Percentiles rank a stretch among this genome's conserved stretches.
phyloP scores from a whole-genome alignment of 1,139 yeast species.

The Pichia sp. region DNA sequence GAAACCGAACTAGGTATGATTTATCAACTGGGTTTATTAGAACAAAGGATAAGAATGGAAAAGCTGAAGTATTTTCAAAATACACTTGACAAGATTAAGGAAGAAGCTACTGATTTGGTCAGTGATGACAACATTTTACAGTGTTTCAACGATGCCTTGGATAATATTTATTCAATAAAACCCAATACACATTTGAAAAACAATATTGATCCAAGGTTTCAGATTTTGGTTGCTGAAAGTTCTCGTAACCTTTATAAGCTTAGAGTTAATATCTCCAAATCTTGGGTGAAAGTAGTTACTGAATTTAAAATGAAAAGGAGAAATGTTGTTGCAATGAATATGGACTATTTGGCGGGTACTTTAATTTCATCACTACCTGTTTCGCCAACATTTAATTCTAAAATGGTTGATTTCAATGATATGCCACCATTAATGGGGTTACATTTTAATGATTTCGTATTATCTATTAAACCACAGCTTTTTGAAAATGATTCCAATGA shows the following conservation, averaged over 20 bases:
- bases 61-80: constrained; percentile 49
- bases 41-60: constrained; percentile 61
- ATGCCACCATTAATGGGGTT: constrained; percentile 62
- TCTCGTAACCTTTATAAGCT: constrained; percentile 17
- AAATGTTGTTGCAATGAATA: constrained; percentile 46
- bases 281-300: constrained; percentile 60
- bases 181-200: not conserved
- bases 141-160: not conserved
- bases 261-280: constrained; percentile 46
- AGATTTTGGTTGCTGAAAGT: not conserved
- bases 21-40: constrained; percentile 68
- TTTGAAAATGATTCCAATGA: constrained; percentile 42
- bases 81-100: constrained; percentile 13
- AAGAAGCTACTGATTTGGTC: not conserved
- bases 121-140: not conserved
- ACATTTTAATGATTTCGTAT: constrained; percentile 49
- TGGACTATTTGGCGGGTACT: constrained; percentile 45
- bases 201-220: not conserved
- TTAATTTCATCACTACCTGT: constrained; percentile 1
- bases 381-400: constrained; percentile 42
- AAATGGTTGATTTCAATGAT: constrained; percentile 51
- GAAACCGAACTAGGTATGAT: constrained; percentile 72
- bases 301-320: constrained; percentile 38
- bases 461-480: constrained; percentile 48
- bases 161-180: not conserved